phyloP scores from a whole-genome alignment of 1,284 basidiomycete species.

The Schizophyllum amplum region DNA sequence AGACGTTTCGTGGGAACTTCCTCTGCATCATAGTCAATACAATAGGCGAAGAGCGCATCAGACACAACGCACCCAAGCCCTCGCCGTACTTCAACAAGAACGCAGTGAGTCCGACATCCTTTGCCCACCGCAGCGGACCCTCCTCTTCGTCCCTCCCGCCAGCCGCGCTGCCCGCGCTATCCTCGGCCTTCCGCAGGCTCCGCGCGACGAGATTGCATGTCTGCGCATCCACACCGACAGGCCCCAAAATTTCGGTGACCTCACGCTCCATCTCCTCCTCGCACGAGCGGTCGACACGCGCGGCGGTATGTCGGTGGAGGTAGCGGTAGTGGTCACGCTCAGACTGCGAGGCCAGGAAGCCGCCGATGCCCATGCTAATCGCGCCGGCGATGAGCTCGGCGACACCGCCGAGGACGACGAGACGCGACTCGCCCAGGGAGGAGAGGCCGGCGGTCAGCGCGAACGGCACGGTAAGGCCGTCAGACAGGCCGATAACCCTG shows the following conservation, averaged over 20 bases:
- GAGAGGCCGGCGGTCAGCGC: constrained; percentile 87
- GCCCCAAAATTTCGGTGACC: constrained; percentile 81
- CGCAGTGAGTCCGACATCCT: constrained; percentile 76
- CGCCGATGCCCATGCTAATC: constrained; percentile 95
- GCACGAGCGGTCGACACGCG: constrained; percentile 84
- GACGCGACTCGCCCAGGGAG: constrained; percentile 78
- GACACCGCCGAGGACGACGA: constrained; percentile 88
- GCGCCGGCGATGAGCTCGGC: constrained; percentile 94
- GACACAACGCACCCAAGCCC: constrained; percentile 58
- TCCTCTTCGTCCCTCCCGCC: constrained; percentile 35
- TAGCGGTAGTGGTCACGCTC: constrained; percentile 93
- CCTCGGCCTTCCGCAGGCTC: constrained; percentile 63
- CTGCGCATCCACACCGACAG: constrained; percentile 81
- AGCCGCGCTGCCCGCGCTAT: constrained; percentile 14
- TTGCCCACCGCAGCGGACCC: constrained; percentile 49
- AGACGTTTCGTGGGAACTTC: constrained; percentile 64
- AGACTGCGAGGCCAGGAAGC: constrained; percentile 93
- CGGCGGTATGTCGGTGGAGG: constrained; percentile 63
- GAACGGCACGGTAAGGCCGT: constrained; percentile 94
- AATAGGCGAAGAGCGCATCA: constrained; percentile 2
- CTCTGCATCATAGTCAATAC: constrained; percentile 37
- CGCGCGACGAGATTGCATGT: constrained; percentile 76
- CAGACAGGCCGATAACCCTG: constrained; percentile 90
- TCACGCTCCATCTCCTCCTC: constrained; percentile 94
- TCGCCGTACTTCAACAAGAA: constrained; percentile 93